Evolutionary conservation across 805 yeast genomes (phyloP), one percentile per base, ranked within the genome.

Genomic region (Tetrapisispora iriomotensis): DNA sequence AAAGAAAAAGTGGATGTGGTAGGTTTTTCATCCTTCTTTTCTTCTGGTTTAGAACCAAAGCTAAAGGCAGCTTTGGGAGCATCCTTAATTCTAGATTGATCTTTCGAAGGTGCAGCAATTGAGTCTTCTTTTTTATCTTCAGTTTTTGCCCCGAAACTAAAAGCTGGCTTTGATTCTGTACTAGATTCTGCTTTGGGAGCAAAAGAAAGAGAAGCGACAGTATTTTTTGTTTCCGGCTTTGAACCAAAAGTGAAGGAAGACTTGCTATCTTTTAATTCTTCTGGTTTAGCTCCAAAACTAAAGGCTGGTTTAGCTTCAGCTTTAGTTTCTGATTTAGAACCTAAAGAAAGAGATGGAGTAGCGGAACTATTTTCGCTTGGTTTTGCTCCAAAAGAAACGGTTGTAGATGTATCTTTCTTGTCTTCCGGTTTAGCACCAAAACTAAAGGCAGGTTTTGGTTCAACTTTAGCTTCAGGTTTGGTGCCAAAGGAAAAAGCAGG

Each of bases 401-500:
- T 23, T 23, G 25, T n/a, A n/a, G n/a, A n/a, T n/a, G n/a, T n/a
- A 10, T 40, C 44, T 29, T 42, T 39, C 5, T 39, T 40, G 8
- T 36, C 44, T 4, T 43, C 47, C n/a, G 43, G 17, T 20, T 46
- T 41, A 6, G 45, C 28, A 14, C 49, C 52, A 42, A 48, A 51
- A 8, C 48, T 36, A 34, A 49, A 45, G 8, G 53, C 31, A 17
- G 45, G 43, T 13, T 45, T 46, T 14, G 24, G 39, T 13, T 40
- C 41, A 29, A 42, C 37, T 3, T 39, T 40, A 13, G 33, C 42
- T 6, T 43, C 45, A 18, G 42, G 22, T 22, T 45, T 39, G 5
- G 43, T 23, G 18, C 52, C 54, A 37, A 49, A 51, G 2, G 49
- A 37, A 14, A 46, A 43, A 10, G 45, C 40, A 13, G 47, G 36